Base-by-base conservation (phyloP, 2,329 filamentous ascomycete species). In the Ophiocordyceps sinensis region DNA sequence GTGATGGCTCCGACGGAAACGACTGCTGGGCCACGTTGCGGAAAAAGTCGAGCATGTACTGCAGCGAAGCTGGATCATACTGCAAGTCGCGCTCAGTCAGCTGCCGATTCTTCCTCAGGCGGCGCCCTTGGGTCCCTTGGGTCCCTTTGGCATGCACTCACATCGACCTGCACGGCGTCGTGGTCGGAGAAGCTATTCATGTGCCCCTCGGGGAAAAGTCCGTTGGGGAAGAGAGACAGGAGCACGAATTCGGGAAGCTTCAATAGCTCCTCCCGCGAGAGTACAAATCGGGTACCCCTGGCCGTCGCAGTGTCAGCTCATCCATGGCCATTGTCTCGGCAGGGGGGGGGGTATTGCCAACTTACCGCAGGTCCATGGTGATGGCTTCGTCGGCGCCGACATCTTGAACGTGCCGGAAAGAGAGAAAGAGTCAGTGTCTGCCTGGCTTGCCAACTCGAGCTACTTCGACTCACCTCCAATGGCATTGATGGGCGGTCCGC, bases 41-140 rank as follows among this genome's bases (percentile, higher is more conserved):
- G 70, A 98, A 98, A 65, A 98, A 98, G 54, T 95, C 89, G 49
- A 98, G 77, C 91, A 98, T 98, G 67, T 96, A 98, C 64, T 96
- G 87, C 42, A 98, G 76, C 38, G 89, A 96, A 41, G 81, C 80
- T 21, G 91, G 89, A 62, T 98, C 91, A 66, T 96, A 98, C 91
- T 98, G 66, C 52, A 32, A 15, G 5, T 3, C 12, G 5, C 14
- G 2, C 4, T 10, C 4, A 11, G 7, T 35, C 15, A 35, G 32
- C 32, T 17, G n/a, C n/a, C 10, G 17, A 15, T 17, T 15, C n/a
- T 13, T 15, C n/a, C 4, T 13, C 30, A 31, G n/a, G 32, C 32
- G 32, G 17, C 14, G 17, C 30, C n/a, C 14, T 17, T 14, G 13
- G 7, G 4, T 30, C 30, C n/a, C 14, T 17, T 14, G 13, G 7